These are phyloP conservation scores for Saccharomyces hybrid DNA, from an alignment of 1,139 yeast genomes.

Conservation along the genomic window DNA sequence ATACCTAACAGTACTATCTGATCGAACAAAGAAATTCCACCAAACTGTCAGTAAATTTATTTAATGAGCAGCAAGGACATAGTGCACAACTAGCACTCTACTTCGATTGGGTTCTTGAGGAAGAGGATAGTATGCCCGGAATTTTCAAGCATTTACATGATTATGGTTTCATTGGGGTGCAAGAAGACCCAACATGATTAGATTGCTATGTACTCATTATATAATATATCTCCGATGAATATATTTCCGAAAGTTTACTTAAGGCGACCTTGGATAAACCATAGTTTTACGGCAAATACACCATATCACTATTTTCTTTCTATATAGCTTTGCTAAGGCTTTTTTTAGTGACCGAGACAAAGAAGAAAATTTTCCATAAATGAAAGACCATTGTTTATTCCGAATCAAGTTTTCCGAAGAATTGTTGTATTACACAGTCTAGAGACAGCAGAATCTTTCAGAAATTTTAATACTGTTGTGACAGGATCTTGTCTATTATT, in stretches of 20 bases:
- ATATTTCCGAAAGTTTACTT: slow-evolving; percentile 40
- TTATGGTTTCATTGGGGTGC: slow-evolving; percentile 78
- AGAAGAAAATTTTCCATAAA: too few relatives aligned
- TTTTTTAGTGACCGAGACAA: not conserved
- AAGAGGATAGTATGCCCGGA: slow-evolving; percentile 53
- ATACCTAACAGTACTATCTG: too few relatives aligned
- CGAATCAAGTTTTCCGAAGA: too few relatives aligned
- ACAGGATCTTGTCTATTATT: too few relatives aligned
- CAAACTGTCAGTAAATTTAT: too few relatives aligned
- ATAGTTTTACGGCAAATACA: not conserved
- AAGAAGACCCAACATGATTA: slow-evolving; percentile 70
- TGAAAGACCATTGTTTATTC: too few relatives aligned
- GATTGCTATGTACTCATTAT: slow-evolving; percentile 80
- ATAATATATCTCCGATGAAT: slow-evolving; percentile 70
- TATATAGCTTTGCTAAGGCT: not conserved
- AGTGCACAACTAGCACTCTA: slow-evolving; percentile 78
- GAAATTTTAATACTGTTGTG: too few relatives aligned
- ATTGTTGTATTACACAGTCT: too few relatives aligned
- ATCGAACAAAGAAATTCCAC: too few relatives aligned
- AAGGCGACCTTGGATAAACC: slow-evolving; percentile 34
- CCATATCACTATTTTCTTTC: not conserved
- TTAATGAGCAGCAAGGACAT: slow-evolving; percentile 29
- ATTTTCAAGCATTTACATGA: slow-evolving; percentile 44
- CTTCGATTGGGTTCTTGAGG: slow-evolving; percentile 46
- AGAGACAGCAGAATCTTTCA: too few relatives aligned